Evolutionary conservation across 2,329 filamentous ascomycete species (phyloP).

Genomic region (Aureobasidium uvarum): DNA sequence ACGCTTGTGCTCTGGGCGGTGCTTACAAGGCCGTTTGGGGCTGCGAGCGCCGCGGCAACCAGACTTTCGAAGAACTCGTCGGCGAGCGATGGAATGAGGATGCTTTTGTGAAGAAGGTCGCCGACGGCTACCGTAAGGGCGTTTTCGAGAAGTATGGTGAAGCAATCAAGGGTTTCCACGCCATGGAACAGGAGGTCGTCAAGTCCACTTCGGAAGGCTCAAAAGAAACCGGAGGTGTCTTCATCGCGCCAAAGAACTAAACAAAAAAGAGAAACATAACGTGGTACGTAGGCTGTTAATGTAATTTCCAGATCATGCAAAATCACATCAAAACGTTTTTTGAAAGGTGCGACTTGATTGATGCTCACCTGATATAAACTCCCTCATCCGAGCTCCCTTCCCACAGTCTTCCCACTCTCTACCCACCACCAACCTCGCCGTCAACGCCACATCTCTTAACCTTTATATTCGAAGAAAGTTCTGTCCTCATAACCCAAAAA

Average conservation of each 20-base stretch:
- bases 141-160: conserved; percentile 75
- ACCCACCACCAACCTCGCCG: background rate
- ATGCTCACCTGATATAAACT: background rate
- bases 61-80: conserved; percentile 88
- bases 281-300: background rate
- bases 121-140: conserved; percentile 72
- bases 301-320: background rate
- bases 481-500: background rate
- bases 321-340: background rate
- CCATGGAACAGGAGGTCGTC: conserved; percentile 69
- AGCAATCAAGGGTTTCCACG: conserved; percentile 72
- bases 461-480: background rate
- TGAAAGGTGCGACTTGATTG: background rate
- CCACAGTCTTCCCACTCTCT: too few relatives aligned
- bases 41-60: conserved; percentile 61
- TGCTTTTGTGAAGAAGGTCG: conserved; percentile 77
- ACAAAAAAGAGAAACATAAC: background rate
- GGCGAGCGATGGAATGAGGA: conserved; percentile 81
- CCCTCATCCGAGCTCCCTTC: background rate
- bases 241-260: conserved; percentile 18
- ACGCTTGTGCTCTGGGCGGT: conserved; percentile 88
- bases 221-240: conserved; percentile 28
- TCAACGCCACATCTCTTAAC: background rate
- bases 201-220: conserved; percentile 7
- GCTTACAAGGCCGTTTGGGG: conserved; percentile 98